Conservation (phyloP, 2,329 filamentous ascomycete species). For the Arthrinium puccinioides region DNA sequence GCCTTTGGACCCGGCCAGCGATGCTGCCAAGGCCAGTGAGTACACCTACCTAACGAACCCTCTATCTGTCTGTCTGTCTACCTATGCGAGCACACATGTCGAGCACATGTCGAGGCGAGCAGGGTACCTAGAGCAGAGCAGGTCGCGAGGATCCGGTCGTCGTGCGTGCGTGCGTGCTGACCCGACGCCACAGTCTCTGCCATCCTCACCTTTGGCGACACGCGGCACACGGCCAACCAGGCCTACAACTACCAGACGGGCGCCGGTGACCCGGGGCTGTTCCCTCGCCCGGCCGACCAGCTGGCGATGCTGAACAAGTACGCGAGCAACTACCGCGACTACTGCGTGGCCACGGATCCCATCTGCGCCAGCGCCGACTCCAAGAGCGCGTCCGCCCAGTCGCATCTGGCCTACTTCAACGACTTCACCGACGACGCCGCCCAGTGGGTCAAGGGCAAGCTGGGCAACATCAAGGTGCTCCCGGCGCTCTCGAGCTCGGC, state of each 20-base stretch:
- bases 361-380: conserved; percentile 28
- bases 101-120: no score
- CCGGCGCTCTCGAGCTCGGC: no score
- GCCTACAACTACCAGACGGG: conserved; percentile 24
- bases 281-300: conserved; percentile 21
- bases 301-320: conserved; percentile 20
- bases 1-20: conserved; percentile 17
- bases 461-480: no score
- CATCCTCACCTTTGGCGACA: conserved; percentile 25
- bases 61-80: not conserved
- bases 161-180: no score
- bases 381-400: conserved; percentile 9
- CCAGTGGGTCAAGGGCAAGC: conserved; percentile 5
- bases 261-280: conserved; percentile 15
- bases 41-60: conserved; percentile 3
- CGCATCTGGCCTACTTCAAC: conserved; percentile 30
- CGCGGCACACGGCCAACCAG: conserved; percentile 25
- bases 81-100: not conserved
- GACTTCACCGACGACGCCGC: conserved; percentile 17
- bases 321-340: conserved; percentile 19
- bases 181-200: conserved; percentile 25
- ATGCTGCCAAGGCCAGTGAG: conserved; percentile 26
- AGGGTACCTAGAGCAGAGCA: no score
- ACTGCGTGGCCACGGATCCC: conserved; percentile 28
- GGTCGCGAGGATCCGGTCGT: no score